Conservation (phyloP, 257 asterid genomes). For the Penstemon davidsonii region DNA sequence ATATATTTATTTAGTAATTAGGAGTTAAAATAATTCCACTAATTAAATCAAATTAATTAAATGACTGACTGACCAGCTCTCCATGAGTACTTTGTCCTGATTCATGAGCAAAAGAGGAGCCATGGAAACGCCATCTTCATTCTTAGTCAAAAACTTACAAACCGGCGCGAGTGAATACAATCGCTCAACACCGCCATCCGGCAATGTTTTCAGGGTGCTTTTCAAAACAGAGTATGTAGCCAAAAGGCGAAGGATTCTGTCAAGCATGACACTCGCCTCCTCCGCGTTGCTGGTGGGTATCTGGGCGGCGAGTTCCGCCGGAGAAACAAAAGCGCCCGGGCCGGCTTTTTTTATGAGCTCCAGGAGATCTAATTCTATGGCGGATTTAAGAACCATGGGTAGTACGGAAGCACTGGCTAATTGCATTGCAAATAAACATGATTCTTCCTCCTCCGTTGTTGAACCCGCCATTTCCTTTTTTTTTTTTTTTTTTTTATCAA, state of each 20-base stretch:
- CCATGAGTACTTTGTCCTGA: constrained; percentile 84
- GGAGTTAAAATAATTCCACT: neutral
- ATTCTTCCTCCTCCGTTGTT: constrained; percentile 41
- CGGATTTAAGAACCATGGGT: constrained; percentile 71
- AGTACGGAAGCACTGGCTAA: constrained; percentile 69
- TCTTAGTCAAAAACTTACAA: constrained; percentile 61
- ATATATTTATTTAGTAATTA: neutral
- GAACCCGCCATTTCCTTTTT: constrained; percentile 38
- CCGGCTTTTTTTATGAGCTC: constrained; percentile 71
- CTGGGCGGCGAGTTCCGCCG: constrained; percentile 57
- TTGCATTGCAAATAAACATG: constrained; percentile 58
- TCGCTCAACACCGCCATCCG: constrained; percentile 54
- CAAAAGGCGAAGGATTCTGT: constrained; percentile 74
- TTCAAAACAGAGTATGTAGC: constrained; percentile 52
- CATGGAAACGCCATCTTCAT: constrained; percentile 68
- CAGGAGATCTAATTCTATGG: constrained; percentile 68
- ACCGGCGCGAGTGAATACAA: constrained; percentile 63
- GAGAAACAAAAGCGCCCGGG: constrained; percentile 52
- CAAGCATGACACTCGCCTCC: constrained; percentile 50
- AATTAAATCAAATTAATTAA: no score
- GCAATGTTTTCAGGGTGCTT: constrained; percentile 39
- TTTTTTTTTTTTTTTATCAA: no score
- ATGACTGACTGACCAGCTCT: constrained; percentile 56
- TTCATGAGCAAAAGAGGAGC: constrained; percentile 73
- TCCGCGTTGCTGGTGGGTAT: constrained; percentile 52